These are phyloP conservation scores for Amphicarpaea edgeworthii DNA, from an alignment of 306 rosid species.

Conservation along the genomic window DNA sequence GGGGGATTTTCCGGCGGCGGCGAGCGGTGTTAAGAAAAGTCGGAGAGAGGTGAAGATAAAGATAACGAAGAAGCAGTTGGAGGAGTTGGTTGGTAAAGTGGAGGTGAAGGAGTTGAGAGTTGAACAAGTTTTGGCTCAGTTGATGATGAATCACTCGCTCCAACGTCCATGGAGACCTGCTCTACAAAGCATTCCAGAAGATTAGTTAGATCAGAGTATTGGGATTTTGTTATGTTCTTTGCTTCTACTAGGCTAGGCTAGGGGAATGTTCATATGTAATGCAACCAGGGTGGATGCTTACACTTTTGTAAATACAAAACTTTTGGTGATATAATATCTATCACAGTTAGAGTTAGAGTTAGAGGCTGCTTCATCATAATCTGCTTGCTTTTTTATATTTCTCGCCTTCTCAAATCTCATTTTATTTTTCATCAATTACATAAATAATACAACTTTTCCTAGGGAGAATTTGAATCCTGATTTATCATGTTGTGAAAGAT, in stretches of 20 bases:
- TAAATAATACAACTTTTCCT: too few species aligned
- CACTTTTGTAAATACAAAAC: neutral
- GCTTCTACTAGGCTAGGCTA: too few species aligned
- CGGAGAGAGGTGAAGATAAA: constrained; percentile 69
- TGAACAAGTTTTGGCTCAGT: constrained; percentile 62
- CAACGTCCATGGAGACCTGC: constrained; percentile 75
- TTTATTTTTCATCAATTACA: neutral
- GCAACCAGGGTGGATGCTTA: too few species aligned
- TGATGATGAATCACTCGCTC: constrained; percentile 54
- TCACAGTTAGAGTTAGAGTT: neutral
- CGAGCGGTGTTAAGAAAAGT: neutral
- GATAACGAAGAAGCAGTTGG: constrained; percentile 79
- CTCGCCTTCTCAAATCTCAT: neutral
- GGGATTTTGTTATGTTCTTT: too few species aligned
- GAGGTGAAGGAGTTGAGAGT: constrained; percentile 61
- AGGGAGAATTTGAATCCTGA: too few species aligned
- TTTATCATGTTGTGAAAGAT: too few species aligned
- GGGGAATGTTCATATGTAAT: too few species aligned
- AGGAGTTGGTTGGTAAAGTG: constrained; percentile 59
- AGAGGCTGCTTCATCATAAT: neutral
- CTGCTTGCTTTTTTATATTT: neutral
- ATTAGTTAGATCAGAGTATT: too few species aligned
- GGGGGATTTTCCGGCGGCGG: constrained; percentile 52
- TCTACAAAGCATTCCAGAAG: constrained; percentile 70
- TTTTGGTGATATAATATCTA: too few species aligned